Conservation (phyloP, 306 rosid genomes). For the Pterocarpus santalinus region DNA sequence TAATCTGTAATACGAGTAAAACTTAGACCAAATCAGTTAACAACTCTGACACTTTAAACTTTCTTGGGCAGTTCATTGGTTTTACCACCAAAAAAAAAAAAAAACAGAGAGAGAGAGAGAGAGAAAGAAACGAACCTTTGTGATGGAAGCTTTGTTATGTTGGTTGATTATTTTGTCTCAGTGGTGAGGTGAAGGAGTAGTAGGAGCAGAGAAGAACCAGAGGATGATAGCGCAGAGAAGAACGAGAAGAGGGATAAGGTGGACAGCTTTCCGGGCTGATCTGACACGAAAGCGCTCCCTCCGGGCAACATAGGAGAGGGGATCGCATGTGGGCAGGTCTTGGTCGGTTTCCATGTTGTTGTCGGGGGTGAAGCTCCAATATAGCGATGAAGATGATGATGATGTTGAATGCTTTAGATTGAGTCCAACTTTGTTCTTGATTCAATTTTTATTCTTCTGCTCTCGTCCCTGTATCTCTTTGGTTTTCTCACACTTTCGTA, state of each 20-base stretch:
- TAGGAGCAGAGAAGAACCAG: constrained; percentile 80
- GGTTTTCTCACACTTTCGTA: not conserved
- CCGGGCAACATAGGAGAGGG: constrained; percentile 76
- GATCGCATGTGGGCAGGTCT: constrained; percentile 75
- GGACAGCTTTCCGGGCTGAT: constrained; percentile 74
- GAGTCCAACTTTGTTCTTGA: not conserved
- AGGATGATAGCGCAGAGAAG: constrained; percentile 83
- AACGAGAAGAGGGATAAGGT: constrained; percentile 81
- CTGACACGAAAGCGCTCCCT: constrained; percentile 66
- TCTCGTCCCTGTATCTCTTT: not conserved
- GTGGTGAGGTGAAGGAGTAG: not conserved
- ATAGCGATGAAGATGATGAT: constrained; percentile 6
- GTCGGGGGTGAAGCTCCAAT: constrained; percentile 19
- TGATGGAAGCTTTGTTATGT: too few relatives aligned
- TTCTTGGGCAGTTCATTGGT: not conserved
- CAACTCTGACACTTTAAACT: not conserved
- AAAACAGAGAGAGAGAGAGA: not conserved
- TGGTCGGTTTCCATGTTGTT: constrained; percentile 42
- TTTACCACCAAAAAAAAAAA: not conserved
- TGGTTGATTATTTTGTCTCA: too few relatives aligned
- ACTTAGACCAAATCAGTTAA: not conserved
- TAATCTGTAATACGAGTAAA: not conserved
- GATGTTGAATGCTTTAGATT: not conserved
- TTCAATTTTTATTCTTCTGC: not conserved
- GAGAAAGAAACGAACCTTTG: not conserved